Percentiles rank a stretch among this genome's conserved stretches.
Conservation (phyloP, 2,329 filamentous ascomycete species). For the Fusarium humuli region DNA sequence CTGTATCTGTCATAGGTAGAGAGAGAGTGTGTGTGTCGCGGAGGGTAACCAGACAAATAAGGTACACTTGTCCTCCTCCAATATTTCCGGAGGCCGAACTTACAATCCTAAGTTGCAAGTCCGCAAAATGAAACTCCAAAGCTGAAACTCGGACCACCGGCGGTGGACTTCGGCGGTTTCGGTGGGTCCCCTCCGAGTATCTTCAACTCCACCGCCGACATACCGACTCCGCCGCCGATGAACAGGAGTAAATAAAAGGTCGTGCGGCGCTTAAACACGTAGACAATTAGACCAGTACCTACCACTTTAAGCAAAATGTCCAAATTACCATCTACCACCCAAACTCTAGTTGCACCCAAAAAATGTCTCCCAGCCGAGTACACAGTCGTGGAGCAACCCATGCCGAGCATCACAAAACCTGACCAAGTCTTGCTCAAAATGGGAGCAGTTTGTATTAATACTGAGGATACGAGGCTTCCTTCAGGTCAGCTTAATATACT, state of each 20-base stretch:
- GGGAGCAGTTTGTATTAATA: slow-evolving; percentile 52
- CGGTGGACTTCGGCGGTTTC: slow-evolving; percentile 45
- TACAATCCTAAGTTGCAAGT: neutral
- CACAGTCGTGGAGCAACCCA: slow-evolving; percentile 56
- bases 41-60: neutral
- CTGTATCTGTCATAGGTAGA: neutral
- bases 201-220: slow-evolving; percentile 37
- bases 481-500: slow-evolving; percentile 46
- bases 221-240: slow-evolving; percentile 28
- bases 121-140: neutral
- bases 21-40: neutral
- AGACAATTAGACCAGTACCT: neutral
- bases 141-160: slow-evolving; percentile 8
- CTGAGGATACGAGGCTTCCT: slow-evolving; percentile 51
- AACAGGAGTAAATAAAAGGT: slow-evolving; percentile 31
- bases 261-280: neutral
- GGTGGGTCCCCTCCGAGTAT: slow-evolving; percentile 30
- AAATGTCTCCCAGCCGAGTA: slow-evolving; percentile 55
- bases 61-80: neutral
- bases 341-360: slow-evolving; percentile 56
- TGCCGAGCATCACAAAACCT: slow-evolving; percentile 57
- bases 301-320: slow-evolving; percentile 39
- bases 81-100: fast-evolving
- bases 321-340: slow-evolving; percentile 55
- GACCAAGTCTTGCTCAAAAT: slow-evolving; percentile 58